Evolutionary conservation across 208 protist species (phyloP).

Genomic region (Leishmania tropica): DNA sequence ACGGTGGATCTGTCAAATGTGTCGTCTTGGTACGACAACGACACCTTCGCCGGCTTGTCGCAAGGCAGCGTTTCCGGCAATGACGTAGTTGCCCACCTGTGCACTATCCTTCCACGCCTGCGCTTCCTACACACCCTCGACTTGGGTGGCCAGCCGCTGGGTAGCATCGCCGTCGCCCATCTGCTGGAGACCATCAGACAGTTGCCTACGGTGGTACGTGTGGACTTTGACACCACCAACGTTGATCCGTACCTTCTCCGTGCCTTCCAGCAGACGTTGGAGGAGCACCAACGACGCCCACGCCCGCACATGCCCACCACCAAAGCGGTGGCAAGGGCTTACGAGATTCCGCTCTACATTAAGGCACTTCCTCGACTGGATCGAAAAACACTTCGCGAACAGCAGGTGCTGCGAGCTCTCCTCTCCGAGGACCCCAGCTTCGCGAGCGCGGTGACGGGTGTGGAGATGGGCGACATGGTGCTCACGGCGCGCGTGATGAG

Average conservation of each 20-base stretch:
- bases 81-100: constrained; percentile 52
- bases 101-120: constrained; percentile 35
- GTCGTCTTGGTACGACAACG: constrained; percentile 55
- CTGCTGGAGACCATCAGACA: constrained; percentile 38
- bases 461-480: constrained; percentile 42
- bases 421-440: constrained; percentile 48
- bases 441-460: constrained; percentile 23
- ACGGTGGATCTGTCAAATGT: constrained; percentile 66
- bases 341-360: constrained; percentile 33
- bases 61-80: constrained; percentile 46
- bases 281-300: constrained; percentile 13
- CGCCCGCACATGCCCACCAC: background rate
- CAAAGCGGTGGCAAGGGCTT: background rate
- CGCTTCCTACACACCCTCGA: constrained; percentile 46
- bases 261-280: constrained; percentile 35
- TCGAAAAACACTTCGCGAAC: constrained; percentile 73
- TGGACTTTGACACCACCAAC: constrained; percentile 32
- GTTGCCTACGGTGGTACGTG: constrained; percentile 28
- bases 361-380: constrained; percentile 42
- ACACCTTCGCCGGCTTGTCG: constrained; percentile 35
- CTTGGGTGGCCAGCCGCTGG: constrained; percentile 54
- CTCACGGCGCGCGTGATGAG: constrained; percentile 62
- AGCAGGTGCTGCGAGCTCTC: constrained; percentile 62
- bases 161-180: constrained; percentile 43
- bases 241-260: constrained; percentile 37